A percentile compares a stretch with the other conserved stretches of the same genome.
These are phyloP conservation scores for Scedosporium dehoogii DNA, from an alignment of 2,329 filamentous ascomycete genomes.

Conservation along the genomic window DNA sequence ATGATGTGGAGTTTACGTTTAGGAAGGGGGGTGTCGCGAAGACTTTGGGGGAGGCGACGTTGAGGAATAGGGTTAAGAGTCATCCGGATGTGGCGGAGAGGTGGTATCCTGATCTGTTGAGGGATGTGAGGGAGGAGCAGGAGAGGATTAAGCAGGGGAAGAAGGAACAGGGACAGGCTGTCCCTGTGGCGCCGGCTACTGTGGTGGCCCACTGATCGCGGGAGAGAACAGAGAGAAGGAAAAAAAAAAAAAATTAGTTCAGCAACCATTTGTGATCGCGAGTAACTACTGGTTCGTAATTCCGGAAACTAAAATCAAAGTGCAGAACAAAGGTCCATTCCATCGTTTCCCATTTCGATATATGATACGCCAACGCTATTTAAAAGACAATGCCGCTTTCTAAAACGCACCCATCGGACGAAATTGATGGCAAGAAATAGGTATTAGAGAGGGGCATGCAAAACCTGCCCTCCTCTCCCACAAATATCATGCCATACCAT, in stretches of 20 bases:
- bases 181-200: conserved; percentile 13
- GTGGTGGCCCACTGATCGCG: conserved; percentile 22
- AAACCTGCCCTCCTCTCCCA: not conserved
- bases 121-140: conserved; percentile 49
- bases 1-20: conserved; percentile 84
- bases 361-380: not conserved
- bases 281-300: not conserved
- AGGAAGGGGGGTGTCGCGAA: conserved; percentile 55
- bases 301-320: not conserved
- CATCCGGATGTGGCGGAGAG: conserved; percentile 79
- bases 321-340: not conserved
- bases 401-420: not conserved
- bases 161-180: conserved; percentile 11
- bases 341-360: not conserved
- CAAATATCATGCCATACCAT: too few species aligned
- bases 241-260: not conserved
- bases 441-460: not conserved
- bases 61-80: conserved; percentile 77
- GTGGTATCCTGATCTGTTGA: conserved; percentile 61
- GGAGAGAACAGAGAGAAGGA: not conserved
- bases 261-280: not conserved
- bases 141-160: conserved; percentile 26
- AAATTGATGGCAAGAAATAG: not conserved
- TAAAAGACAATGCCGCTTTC: conserved; percentile 1
- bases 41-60: conserved; percentile 70